These are phyloP conservation scores for Lachnellula suecica DNA, from an alignment of 2,329 filamentous ascomycete species.

Conservation along the genomic window DNA sequence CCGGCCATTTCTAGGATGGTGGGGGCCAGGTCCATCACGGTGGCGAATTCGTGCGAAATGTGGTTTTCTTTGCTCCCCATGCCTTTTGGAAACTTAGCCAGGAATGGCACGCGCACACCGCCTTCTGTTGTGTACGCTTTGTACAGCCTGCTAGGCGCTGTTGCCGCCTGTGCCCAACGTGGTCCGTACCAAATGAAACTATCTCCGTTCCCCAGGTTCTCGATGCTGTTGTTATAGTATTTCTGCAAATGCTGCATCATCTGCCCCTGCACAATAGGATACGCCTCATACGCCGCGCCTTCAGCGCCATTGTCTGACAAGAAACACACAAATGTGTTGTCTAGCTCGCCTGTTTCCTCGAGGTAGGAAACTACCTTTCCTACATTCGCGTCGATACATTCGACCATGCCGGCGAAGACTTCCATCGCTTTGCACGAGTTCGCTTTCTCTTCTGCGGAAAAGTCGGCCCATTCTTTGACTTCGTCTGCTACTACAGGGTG, in stretches of 20 bases:
- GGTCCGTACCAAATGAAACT: slow-evolving; percentile 62
- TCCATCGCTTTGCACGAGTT: slow-evolving; percentile 36
- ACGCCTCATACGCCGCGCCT: slow-evolving; percentile 56
- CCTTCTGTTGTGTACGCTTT: slow-evolving; percentile 37
- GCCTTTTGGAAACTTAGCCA: slow-evolving; percentile 38
- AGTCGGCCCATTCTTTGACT: slow-evolving; percentile 13
- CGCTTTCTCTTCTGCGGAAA: slow-evolving; percentile 37
- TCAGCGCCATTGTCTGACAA: slow-evolving; percentile 64
- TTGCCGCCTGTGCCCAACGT: slow-evolving; percentile 54
- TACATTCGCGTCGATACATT: slow-evolving; percentile 57
- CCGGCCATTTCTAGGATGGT: slow-evolving; percentile 37
- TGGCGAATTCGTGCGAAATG: slow-evolving; percentile 32
- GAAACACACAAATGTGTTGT: slow-evolving; percentile 65
- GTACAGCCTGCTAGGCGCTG: slow-evolving; percentile 45
- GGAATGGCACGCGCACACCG: slow-evolving; percentile 37
- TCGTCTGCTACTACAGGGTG: slow-evolving; percentile 21
- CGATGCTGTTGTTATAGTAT: slow-evolving; percentile 57
- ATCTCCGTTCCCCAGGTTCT: slow-evolving; percentile 56
- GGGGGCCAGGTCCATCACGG: slow-evolving; percentile 39
- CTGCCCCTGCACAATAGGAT: slow-evolving; percentile 41
- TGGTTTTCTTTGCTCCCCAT: slow-evolving; percentile 32
- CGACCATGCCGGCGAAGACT: slow-evolving; percentile 50
- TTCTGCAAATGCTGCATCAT: slow-evolving; percentile 43
- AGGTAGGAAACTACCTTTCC: slow-evolving; percentile 54
- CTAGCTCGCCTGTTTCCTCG: slow-evolving; percentile 53